These are phyloP conservation scores for Xylariaceae sp. DNA, from an alignment of 2,329 filamentous ascomycete species.

Conservation along the genomic window DNA sequence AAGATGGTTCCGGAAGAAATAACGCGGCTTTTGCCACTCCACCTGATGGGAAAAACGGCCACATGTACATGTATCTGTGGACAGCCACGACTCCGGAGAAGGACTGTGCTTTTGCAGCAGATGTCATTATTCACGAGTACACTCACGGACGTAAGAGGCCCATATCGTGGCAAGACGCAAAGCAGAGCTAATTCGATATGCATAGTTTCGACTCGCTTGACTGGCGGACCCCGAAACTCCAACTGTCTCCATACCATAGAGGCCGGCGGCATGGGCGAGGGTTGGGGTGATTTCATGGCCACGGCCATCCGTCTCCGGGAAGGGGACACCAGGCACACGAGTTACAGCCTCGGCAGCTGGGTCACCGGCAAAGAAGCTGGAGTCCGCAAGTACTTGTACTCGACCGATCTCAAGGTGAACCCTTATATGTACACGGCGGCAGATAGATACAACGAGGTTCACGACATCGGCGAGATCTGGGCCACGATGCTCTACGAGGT, in stretches of 20 bases:
- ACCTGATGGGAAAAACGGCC: slow-evolving; percentile 44
- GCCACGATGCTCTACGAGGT: slow-evolving; percentile 49
- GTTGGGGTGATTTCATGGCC: slow-evolving; percentile 49
- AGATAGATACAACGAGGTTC: slow-evolving; percentile 37
- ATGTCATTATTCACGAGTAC: slow-evolving; percentile 58
- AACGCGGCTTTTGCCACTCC: slow-evolving; percentile 57
- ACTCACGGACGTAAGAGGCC: slow-evolving; percentile 44
- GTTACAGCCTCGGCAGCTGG: slow-evolving; percentile 46
- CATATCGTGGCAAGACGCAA: not conserved
- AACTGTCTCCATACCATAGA: slow-evolving; percentile 42
- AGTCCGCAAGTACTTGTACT: slow-evolving; percentile 45
- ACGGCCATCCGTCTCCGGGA: slow-evolving; percentile 45
- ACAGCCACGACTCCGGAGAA: slow-evolving; percentile 43
- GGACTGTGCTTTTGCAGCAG: slow-evolving; percentile 56
- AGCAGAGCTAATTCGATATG: not conserved
- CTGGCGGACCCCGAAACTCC: slow-evolving; percentile 53
- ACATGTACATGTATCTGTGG: slow-evolving; percentile 60
- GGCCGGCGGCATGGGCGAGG: slow-evolving; percentile 48
- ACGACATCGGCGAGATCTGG: slow-evolving; percentile 47
- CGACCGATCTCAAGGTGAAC: slow-evolving; percentile 42
- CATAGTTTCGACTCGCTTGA: slow-evolving; percentile 53
- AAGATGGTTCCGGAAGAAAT: slow-evolving; percentile 52
- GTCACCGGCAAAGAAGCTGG: slow-evolving; percentile 37
- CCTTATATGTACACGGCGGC: slow-evolving; percentile 43
- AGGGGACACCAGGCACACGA: slow-evolving; percentile 40